Evolutionary conservation across 495 filamentous ascomycete species (phyloP).

Genomic region (Bombardia bombarda): DNA sequence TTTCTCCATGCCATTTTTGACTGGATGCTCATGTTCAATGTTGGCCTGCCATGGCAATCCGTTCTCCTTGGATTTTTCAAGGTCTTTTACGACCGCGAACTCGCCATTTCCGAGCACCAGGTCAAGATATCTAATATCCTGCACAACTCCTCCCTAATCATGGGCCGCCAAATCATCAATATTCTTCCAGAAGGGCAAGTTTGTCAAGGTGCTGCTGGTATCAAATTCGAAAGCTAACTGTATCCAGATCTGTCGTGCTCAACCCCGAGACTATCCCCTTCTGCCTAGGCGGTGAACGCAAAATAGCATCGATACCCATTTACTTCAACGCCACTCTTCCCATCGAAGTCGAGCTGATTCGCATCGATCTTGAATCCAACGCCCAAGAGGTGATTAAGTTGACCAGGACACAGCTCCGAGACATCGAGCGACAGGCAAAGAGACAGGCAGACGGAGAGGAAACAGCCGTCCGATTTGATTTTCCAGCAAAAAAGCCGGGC

Average conservation of each 20-base stretch:
- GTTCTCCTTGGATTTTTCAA: slow-evolving; percentile 63
- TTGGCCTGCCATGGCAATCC: slow-evolving; percentile 60
- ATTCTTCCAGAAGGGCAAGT: slow-evolving; percentile 89
- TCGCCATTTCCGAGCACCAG: slow-evolving; percentile 79
- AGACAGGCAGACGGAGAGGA: slow-evolving; percentile 43
- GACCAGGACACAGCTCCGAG: slow-evolving; percentile 46
- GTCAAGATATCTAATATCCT: slow-evolving; percentile 81
- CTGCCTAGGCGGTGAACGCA: slow-evolving; percentile 61
- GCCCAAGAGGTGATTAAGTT: slow-evolving; percentile 71
- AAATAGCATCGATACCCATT: slow-evolving; percentile 64
- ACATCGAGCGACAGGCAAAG: slow-evolving; percentile 48
- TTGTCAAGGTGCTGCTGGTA: neutral
- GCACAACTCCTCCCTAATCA: slow-evolving; percentile 83
- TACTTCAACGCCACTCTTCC: slow-evolving; percentile 89
- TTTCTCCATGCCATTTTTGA: slow-evolving; percentile 62
- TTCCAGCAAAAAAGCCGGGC: slow-evolving; percentile 70
- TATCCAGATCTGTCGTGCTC: slow-evolving; percentile 67
- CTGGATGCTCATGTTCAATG: slow-evolving; percentile 84
- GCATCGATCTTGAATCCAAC: slow-evolving; percentile 74
- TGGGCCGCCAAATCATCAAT: slow-evolving; percentile 93
- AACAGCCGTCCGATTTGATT: slow-evolving; percentile 44
- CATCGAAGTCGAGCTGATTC: slow-evolving; percentile 72
- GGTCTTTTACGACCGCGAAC: slow-evolving; percentile 78
- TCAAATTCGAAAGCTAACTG: slow-evolving; percentile 11
- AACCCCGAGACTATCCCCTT: slow-evolving; percentile 72